Percentiles rank a stretch among this genome's conserved stretches.
Conservation (phyloP, 345 rosid genomes). For the Aquilaria sinensis region DNA sequence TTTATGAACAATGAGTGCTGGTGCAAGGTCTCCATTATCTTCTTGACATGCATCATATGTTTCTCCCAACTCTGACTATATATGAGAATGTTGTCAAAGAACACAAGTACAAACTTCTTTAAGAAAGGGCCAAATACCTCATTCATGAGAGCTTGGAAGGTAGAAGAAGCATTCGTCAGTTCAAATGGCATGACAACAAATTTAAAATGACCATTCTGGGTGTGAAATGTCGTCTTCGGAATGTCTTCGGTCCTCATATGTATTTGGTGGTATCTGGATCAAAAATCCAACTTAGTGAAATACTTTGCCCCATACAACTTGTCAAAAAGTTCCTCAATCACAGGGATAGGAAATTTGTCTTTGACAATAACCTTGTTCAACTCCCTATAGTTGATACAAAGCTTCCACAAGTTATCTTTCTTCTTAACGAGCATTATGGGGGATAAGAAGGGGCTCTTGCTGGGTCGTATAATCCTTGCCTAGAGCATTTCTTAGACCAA, state of each 20-base stretch:
- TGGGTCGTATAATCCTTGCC: neutral
- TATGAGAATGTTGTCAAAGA: neutral
- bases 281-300: neutral
- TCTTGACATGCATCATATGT: neutral
- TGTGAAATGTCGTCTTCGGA: neutral
- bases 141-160: neutral
- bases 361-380: no score
- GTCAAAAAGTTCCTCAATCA: no score
- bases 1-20: neutral
- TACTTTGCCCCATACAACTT: no score
- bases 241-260: neutral
- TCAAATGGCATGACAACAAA: neutral
- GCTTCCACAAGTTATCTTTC: neutral
- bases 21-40: neutral
- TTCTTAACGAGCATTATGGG: neutral
- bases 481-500: neutral
- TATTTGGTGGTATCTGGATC: neutral
- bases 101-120: neutral
- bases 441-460: neutral
- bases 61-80: neutral
- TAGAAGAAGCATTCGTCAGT: neutral
- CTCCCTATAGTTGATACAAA: neutral
- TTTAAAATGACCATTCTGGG: neutral
- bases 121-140: no score
- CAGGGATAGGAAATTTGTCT: no score